A percentile compares a stretch with the other conserved stretches of the same genome.
Conservation (phyloP, 2,329 filamentous ascomycete species). For the Hypomyces perniciosus region DNA sequence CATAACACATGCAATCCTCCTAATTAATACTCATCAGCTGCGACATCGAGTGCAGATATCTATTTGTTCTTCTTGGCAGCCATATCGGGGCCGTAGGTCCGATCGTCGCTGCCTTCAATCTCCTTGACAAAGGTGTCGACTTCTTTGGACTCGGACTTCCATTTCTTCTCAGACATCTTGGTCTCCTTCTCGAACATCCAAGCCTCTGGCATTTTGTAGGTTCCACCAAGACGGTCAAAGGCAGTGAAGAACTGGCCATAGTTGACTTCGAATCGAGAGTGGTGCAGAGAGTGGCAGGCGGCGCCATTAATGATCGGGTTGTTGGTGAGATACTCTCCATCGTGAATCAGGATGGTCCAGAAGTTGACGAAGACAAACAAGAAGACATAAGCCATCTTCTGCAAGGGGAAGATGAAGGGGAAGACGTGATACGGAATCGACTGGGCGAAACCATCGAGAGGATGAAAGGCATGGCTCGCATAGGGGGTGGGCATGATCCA, state of each 20-base stretch:
- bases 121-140: conserved; percentile 71
- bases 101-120: conserved; percentile 55
- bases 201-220: conserved; percentile 78
- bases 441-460: conserved; percentile 84
- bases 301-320: conserved; percentile 90
- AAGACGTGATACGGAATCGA: conserved; percentile 89
- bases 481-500: conserved; percentile 98
- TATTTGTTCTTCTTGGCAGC: conserved; percentile 41
- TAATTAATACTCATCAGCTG: too few relatives aligned
- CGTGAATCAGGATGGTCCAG: conserved; percentile 95
- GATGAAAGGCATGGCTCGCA: conserved; percentile 91
- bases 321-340: conserved; percentile 90
- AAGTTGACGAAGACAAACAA: conserved; percentile 92
- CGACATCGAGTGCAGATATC: background rate
- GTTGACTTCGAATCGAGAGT: conserved; percentile 57
- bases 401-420: conserved; percentile 85
- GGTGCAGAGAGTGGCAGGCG: conserved; percentile 78
- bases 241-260: conserved; percentile 92
- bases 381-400: conserved; percentile 80
- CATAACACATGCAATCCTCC: too few relatives aligned
- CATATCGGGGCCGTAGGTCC: conserved; percentile 35
- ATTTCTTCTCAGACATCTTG: conserved; percentile 77
- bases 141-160: conserved; percentile 69
- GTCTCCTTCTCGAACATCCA: conserved; percentile 81
- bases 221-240: conserved; percentile 83